A percentile compares a stretch with the other conserved stretches of the same genome.
phyloP scores from a whole-genome alignment of 2,329 filamentous ascomycete species.

The Sporothrix variecibatus region DNA sequence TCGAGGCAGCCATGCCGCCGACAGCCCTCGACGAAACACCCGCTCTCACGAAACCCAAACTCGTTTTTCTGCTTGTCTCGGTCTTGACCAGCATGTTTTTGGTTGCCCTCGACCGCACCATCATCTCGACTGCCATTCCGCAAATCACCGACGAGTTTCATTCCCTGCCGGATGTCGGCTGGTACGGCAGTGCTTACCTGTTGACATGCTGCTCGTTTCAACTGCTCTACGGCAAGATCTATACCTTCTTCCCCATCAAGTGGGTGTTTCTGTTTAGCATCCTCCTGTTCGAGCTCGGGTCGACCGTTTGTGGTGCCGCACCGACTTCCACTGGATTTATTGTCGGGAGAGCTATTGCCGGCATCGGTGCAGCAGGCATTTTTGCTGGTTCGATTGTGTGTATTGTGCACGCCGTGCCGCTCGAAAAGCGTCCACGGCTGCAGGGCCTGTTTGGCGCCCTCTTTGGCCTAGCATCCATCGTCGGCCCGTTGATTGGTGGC shows the following conservation, averaged over 20 bases:
- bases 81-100: conserved; percentile 44
- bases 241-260: conserved; percentile 43
- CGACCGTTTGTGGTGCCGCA: conserved; percentile 45
- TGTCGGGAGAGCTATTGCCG: conserved; percentile 44
- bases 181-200: conserved; percentile 32
- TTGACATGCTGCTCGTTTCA: conserved; percentile 35
- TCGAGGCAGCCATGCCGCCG: neutral
- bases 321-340: conserved; percentile 45
- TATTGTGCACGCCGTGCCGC: conserved; percentile 40
- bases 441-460: conserved; percentile 42
- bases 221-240: conserved; percentile 45
- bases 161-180: conserved; percentile 30
- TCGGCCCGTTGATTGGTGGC: conserved; percentile 44
- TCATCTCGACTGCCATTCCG: conserved; percentile 34
- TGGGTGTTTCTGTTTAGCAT: conserved; percentile 38
- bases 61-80: conserved; percentile 40
- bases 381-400: conserved; percentile 42
- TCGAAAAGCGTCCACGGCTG: conserved; percentile 39
- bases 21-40: neutral
- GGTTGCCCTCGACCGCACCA: conserved; percentile 40
- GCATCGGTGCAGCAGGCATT: conserved; percentile 44
- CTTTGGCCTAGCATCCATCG: conserved; percentile 41
- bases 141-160: conserved; percentile 31
- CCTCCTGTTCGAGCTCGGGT: conserved; percentile 44
- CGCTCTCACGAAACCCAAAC: conserved; percentile 30